Percentiles rank a stretch among this genome's conserved stretches.
phyloP scores from a whole-genome alignment of 129 eudicot species.

The Lactuca sativa region DNA sequence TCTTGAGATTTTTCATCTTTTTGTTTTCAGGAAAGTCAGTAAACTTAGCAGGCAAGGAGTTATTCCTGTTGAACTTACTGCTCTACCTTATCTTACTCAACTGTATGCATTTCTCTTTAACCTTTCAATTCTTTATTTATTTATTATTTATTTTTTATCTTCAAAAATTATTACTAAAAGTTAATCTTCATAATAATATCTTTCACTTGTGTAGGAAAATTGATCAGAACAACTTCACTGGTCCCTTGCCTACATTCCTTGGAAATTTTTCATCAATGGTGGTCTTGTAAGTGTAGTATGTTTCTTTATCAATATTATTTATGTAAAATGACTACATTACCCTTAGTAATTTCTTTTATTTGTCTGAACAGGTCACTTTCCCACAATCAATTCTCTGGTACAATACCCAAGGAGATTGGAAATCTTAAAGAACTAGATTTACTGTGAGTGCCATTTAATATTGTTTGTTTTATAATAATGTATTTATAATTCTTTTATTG shows the following conservation, averaged over 20 bases:
- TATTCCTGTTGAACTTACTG: slow-evolving; percentile 44
- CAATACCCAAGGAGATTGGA: slow-evolving; percentile 51
- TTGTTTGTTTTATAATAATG: background rate
- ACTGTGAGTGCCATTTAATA: slow-evolving; percentile 40
- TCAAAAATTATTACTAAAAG: background rate
- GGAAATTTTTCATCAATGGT: slow-evolving; percentile 47
- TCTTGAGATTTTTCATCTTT: background rate
- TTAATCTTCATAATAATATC: slow-evolving; percentile 2
- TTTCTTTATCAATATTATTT: background rate
- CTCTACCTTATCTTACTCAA: slow-evolving; percentile 42
- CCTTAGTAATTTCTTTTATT: background rate
- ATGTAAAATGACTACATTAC: no score
- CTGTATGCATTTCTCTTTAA: slow-evolving; percentile 35
- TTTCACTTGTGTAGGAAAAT: slow-evolving; percentile 38
- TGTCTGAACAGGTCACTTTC: slow-evolving; percentile 39
- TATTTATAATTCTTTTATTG: background rate
- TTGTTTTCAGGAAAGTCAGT: slow-evolving; percentile 42
- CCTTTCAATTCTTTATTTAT: background rate
- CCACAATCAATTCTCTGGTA: slow-evolving; percentile 54
- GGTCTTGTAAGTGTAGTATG: slow-evolving; percentile 38
- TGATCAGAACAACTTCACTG: slow-evolving; percentile 60
- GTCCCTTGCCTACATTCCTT: slow-evolving; percentile 64
- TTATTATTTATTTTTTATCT: background rate
- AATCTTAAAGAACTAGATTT: slow-evolving; percentile 47
- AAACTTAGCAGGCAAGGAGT: slow-evolving; percentile 41